Conservation (phyloP, 2,329 filamentous ascomycete species). For the Penicillium sp. region DNA sequence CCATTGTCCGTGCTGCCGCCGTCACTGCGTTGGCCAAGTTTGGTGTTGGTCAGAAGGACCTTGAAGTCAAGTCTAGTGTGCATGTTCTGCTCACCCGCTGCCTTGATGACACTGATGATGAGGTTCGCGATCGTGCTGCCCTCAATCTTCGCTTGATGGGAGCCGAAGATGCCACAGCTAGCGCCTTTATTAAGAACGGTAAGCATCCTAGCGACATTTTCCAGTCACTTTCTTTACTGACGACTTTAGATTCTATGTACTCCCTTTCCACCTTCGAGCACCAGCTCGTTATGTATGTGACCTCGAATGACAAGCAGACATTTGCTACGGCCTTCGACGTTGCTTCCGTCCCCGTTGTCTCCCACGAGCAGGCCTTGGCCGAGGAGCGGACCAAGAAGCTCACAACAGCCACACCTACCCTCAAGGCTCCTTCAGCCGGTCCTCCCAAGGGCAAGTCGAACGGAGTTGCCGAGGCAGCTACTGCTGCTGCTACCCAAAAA, state of each 20-base stretch:
- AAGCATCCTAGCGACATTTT: slow-evolving; percentile 27
- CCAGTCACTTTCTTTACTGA: slow-evolving; percentile 20
- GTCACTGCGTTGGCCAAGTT: slow-evolving; percentile 97
- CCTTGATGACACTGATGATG: slow-evolving; percentile 94
- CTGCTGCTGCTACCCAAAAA: slow-evolving; percentile 79
- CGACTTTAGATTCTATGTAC: slow-evolving; percentile 78
- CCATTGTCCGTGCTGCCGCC: slow-evolving; percentile 89
- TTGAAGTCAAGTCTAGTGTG: slow-evolving; percentile 95
- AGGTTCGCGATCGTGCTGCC: slow-evolving; percentile 92
- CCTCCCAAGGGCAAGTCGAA: slow-evolving; percentile 69
- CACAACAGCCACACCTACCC: slow-evolving; percentile 83
- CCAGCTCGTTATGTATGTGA: slow-evolving; percentile 96
- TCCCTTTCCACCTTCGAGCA: slow-evolving; percentile 94
- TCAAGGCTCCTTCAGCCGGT: slow-evolving; percentile 86
- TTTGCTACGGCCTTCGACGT: slow-evolving; percentile 90
- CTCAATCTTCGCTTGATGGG: slow-evolving; percentile 90
- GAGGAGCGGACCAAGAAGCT: slow-evolving; percentile 98
- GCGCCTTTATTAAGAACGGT: slow-evolving; percentile 92
- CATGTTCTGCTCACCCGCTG: slow-evolving; percentile 89
- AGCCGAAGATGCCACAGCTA: slow-evolving; percentile 83
- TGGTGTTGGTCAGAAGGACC: slow-evolving; percentile 92
- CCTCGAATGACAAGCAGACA: slow-evolving; percentile 80
- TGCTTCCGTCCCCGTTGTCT: slow-evolving; percentile 85
- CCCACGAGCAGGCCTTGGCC: slow-evolving; percentile 90
- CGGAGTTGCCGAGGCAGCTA: slow-evolving; percentile 72